Evolutionary conservation across 192 early-diverging fungal species (phyloP).

Genomic region (Coemansia sp.): DNA sequence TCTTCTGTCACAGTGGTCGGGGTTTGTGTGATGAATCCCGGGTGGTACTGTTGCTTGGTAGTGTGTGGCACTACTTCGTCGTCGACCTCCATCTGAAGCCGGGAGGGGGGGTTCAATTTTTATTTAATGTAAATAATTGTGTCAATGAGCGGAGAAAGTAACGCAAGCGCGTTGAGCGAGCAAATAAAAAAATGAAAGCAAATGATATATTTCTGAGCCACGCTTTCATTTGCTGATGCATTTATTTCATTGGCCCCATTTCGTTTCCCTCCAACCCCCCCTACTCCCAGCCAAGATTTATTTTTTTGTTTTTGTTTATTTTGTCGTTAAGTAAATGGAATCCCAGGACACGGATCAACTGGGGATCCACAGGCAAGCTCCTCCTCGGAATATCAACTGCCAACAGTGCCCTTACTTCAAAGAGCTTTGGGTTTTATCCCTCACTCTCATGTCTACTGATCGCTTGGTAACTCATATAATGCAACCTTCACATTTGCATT

Average conservation of each 20-base stretch:
- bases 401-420: no score
- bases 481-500: no score
- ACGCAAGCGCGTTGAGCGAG: background rate
- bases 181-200: background rate
- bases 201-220: background rate
- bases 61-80: conserved; percentile 10
- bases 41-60: background rate
- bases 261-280: background rate
- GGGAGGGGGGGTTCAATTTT: background rate
- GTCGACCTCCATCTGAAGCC: conserved; percentile 14
- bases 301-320: no score
- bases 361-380: no score
- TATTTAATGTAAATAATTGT: background rate
- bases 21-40: background rate
- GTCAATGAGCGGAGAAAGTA: background rate
- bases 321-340: no score
- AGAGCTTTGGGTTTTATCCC: no score
- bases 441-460: no score
- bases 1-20: background rate
- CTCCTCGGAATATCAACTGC: no score
- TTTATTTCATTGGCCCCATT: background rate
- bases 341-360: no score
- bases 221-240: no score
- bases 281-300: no score
- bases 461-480: no score